phyloP scores from a whole-genome alignment of 179 eudicot species.

The Heliamphora pulchella region DNA sequence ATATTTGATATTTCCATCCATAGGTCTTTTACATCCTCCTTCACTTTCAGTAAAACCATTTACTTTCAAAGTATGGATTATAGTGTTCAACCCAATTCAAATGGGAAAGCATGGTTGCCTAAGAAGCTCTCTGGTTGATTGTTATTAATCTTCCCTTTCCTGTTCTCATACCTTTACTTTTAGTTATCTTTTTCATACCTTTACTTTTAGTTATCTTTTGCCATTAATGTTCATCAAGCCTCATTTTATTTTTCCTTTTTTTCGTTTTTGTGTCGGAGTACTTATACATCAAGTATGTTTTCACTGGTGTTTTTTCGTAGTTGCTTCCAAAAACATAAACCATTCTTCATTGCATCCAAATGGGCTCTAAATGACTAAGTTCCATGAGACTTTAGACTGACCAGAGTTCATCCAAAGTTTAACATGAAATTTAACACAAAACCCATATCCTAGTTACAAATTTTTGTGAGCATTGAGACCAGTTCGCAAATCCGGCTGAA shows the following conservation, averaged over 20 bases:
- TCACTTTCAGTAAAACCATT: background rate
- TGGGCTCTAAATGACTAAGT: conserved; percentile 4
- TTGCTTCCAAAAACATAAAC: background rate
- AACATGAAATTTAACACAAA: background rate
- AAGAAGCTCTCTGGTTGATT: background rate
- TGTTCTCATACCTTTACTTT: background rate
- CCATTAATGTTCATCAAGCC: background rate
- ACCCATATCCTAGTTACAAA: no score
- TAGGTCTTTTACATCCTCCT: background rate
- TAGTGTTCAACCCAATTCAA: background rate
- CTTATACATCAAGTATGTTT: background rate
- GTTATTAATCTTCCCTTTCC: background rate
- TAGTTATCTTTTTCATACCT: no score
- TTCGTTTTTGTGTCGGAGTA: background rate
- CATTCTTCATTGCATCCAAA: background rate
- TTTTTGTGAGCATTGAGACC: no score
- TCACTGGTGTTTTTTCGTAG: no score
- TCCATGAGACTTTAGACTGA: background rate
- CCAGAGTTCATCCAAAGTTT: background rate
- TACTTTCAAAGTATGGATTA: background rate
- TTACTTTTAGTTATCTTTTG: background rate
- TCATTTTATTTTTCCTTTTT: background rate
- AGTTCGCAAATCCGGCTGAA: no score
- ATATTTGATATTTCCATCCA: background rate
- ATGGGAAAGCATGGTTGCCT: background rate